These are phyloP conservation scores for Thamnidium elegans DNA, from an alignment of 192 early-diverging fungal genomes.

Conservation along the genomic window DNA sequence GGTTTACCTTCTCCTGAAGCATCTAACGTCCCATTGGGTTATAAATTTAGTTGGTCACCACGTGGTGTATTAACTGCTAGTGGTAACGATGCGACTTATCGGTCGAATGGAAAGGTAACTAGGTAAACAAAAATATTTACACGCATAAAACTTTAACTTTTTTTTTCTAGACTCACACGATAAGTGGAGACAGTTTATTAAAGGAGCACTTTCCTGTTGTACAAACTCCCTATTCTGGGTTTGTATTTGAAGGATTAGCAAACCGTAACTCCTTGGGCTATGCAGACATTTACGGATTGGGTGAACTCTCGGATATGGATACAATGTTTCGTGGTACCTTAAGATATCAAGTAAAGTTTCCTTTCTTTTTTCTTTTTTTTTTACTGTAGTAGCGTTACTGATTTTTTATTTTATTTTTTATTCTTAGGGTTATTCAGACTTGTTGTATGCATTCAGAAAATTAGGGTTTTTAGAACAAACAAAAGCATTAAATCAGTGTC, in stretches of 20 bases:
- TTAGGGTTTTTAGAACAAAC: constrained; percentile 75
- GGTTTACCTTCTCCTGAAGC: constrained; percentile 91
- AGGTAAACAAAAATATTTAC: background rate
- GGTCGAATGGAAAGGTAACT: constrained; percentile 64
- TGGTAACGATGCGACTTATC: constrained; percentile 80
- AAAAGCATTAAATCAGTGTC: constrained; percentile 19
- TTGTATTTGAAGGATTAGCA: constrained; percentile 89
- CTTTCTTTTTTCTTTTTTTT: background rate
- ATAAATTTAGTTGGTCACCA: constrained; percentile 97
- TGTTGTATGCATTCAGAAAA: constrained; percentile 75
- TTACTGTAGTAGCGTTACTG: background rate
- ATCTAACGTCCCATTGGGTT: constrained; percentile 86
- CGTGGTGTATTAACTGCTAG: constrained; percentile 88
- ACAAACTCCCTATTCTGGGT: constrained; percentile 74
- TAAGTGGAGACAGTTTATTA: constrained; percentile 69
- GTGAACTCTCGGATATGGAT: constrained; percentile 63
- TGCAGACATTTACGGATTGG: constrained; percentile 79
- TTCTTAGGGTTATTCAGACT: constrained; percentile 75
- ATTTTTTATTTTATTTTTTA: background rate
- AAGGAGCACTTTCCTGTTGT: constrained; percentile 68
- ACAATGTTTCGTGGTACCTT: constrained; percentile 97
- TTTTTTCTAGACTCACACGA: constrained; percentile 50
- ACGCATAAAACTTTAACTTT: background rate
- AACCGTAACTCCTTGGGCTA: constrained; percentile 94
- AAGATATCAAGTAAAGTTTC: constrained; percentile 61